phyloP scores from a whole-genome alignment of 2,329 filamentous ascomycete genomes.

The Graphilbum sp. region DNA sequence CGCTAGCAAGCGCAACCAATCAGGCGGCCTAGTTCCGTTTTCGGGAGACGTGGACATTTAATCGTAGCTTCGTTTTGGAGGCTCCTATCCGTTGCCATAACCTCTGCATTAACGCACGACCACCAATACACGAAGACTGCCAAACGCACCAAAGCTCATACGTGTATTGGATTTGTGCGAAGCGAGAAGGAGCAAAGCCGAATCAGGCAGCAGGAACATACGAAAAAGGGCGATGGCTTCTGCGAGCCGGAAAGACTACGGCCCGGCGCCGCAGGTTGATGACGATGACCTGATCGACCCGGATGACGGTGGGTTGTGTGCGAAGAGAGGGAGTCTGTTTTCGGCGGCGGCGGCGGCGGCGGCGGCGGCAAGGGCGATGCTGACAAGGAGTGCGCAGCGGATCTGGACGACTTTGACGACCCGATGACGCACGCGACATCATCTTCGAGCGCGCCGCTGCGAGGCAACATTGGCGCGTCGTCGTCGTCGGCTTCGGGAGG shows the following conservation, averaged over 20 bases:
- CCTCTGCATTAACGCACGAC: no score
- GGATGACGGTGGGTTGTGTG: conserved; percentile 45
- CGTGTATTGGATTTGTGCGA: no score
- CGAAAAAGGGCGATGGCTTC: conserved; percentile 24
- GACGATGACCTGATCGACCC: conserved; percentile 64
- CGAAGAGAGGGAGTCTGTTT: neutral
- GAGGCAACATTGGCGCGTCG: conserved; percentile 57
- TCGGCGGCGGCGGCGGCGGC: no score
- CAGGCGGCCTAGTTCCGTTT: neutral
- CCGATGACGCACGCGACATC: conserved; percentile 53
- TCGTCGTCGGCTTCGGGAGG: neutral
- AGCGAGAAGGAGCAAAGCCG: no score
- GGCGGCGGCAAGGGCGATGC: neutral
- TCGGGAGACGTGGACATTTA: neutral
- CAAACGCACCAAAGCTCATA: no score
- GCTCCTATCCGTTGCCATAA: neutral
- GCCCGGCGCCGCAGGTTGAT: conserved; percentile 39
- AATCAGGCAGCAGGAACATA: neutral
- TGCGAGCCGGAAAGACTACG: conserved; percentile 34
- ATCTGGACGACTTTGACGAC: conserved; percentile 86
- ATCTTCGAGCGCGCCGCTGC: conserved; percentile 63
- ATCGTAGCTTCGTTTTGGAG: neutral
- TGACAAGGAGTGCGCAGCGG: conserved; percentile 33
- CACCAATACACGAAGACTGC: no score
- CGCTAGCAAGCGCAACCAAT: conserved; percentile 2